These are phyloP conservation scores for Syzygium syzygioides DNA, from an alignment of 441 rosid species.

Conservation along the genomic window DNA sequence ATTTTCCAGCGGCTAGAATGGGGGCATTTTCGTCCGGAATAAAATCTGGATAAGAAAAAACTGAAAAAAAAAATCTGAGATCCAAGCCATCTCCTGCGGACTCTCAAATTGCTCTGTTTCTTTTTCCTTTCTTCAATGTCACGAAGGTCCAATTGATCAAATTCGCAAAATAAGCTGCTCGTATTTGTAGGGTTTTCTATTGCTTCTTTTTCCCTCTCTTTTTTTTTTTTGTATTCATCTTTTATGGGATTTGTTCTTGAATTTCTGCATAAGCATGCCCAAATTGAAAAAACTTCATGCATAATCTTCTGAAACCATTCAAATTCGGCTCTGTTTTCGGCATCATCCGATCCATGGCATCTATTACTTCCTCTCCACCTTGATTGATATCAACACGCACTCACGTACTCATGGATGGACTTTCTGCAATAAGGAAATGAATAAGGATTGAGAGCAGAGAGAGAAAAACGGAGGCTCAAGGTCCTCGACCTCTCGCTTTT, in stretches of 20 bases:
- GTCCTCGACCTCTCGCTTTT: background rate
- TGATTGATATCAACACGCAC: background rate
- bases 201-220: background rate
- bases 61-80: background rate
- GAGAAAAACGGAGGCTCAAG: background rate
- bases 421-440: background rate
- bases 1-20: background rate
- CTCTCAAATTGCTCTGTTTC: background rate
- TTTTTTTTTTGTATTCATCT: background rate
- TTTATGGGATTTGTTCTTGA: background rate
- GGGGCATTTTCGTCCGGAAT: background rate
- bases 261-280: background rate
- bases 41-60: background rate
- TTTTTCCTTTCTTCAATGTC: background rate
- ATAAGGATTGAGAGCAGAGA: background rate
- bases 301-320: background rate
- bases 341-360: background rate
- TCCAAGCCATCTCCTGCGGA: background rate
- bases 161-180: background rate
- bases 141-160: background rate
- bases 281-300: background rate
- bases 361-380: background rate
- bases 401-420: background rate
- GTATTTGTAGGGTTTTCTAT: background rate
- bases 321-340: background rate